Base-by-base conservation (phyloP, 1,139 yeast species). In the Scheffersomyces insectosa region DNA sequence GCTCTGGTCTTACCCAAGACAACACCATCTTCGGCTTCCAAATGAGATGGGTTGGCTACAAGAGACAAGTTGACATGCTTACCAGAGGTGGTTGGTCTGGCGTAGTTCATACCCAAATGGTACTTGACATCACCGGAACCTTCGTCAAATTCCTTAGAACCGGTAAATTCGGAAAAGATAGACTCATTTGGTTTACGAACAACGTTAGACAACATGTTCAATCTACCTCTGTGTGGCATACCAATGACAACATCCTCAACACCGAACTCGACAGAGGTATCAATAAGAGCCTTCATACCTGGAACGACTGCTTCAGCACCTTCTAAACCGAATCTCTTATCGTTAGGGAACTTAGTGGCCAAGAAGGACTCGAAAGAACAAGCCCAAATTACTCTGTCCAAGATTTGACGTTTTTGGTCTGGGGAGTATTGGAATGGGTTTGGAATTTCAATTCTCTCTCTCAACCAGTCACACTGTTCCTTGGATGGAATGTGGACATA, bases 211-310 rank as follows among this genome's bases (percentile, higher is more conserved):
- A 93, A 81, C 86, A 93, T 91, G 70, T 93, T 93, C 62, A 93
- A 80, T 77, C 99, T 86, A 73, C 99, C 99, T 81, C 99, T 89
- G 72, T 93, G 99, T 45, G 99, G 97, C 99, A 93, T 93, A 76
- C 99, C 99, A 59, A 95, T 86, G 60, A 93, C 96, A 50, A 93
- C 83, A 65, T 93, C 98, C 71, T 91, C 97, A 46, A 91, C 85
- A 59, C 99, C 99, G 50, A 76, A 73, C 56, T 90, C 97, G 42
- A 91, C 98, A 37, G 97, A 82, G 52, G 91, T 84, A 69, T 93
- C 99, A 65, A 93, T 91, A 65, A 93, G 72, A 40, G 97, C 88
- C 75, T 93, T 93, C 80, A 93, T 85, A 75, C 98, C 99, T 38
- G 99, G 98, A 42, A 93, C 89, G 59, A 88, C 87, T 38, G 97